phyloP scores from a whole-genome alignment of 202 grass and related monocot genomes.

The Schoenoplectus tabernaemontani region DNA sequence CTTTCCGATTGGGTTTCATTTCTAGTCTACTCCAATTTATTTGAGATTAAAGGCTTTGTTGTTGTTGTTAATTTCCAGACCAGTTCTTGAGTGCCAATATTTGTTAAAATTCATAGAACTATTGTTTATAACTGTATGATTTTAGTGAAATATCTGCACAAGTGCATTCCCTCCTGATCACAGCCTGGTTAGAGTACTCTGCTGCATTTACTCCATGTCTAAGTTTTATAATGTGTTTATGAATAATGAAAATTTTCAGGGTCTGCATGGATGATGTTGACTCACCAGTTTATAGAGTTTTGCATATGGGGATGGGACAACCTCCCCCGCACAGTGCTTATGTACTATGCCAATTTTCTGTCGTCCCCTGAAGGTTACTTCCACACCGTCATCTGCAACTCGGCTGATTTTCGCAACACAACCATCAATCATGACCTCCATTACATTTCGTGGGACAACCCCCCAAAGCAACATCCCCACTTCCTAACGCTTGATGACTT shows the following conservation, averaged over 20 bases:
- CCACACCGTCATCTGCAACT: slow-evolving; percentile 95
- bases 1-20: too few relatives aligned
- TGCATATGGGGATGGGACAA: slow-evolving; percentile 99
- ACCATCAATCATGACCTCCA: slow-evolving; percentile 96
- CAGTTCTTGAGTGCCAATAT: not conserved
- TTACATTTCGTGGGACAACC: slow-evolving; percentile 99
- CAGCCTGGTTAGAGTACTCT: not conserved
- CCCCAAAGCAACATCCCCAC: slow-evolving; percentile 98
- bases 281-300: slow-evolving; percentile 78
- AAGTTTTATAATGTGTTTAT: not conserved
- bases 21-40: too few relatives aligned
- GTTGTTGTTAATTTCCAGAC: not conserved
- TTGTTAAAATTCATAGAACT: not conserved
- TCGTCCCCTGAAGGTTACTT: slow-evolving; percentile 99
- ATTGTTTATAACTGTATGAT: not conserved
- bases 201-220: not conserved
- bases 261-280: slow-evolving; percentile 97
- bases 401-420: slow-evolving; percentile 73
- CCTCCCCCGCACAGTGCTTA: slow-evolving; percentile 81
- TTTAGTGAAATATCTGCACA: not conserved
- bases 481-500: slow-evolving; percentile 63
- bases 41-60: too few relatives aligned
- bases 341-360: slow-evolving; percentile 99
- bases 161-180: not conserved
- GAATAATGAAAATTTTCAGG: slow-evolving; percentile 43